Percentiles rank a stretch among this genome's conserved stretches.
Conservation (phyloP, 495 filamentous ascomycete species). For the Cercophora sp. region DNA sequence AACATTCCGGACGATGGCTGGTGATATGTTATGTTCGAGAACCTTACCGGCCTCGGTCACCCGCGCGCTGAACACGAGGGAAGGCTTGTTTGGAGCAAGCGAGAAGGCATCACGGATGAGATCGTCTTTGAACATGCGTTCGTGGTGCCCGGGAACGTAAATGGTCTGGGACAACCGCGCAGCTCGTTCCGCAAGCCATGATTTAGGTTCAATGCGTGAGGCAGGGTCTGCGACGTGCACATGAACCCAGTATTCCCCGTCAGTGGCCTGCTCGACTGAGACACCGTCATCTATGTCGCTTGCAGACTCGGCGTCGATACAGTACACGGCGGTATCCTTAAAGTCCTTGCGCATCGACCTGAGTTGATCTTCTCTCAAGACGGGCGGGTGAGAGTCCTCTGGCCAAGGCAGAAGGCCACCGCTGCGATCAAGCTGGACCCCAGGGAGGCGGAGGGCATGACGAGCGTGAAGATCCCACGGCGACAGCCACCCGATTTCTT, state of each 20-base stretch:
- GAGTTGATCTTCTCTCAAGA: conserved; percentile 13
- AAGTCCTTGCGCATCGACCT: conserved; percentile 62
- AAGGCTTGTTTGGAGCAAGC: conserved; percentile 60
- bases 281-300: conserved; percentile 87
- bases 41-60: conserved; percentile 61
- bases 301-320: conserved; percentile 70
- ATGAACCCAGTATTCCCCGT: conserved; percentile 74
- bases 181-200: conserved; percentile 60
- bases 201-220: conserved; percentile 63
- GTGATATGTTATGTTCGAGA: conserved; percentile 63
- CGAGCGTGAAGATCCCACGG: conserved; percentile 76
- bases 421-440: conserved; percentile 40
- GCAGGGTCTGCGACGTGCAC: conserved; percentile 92
- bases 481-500: conserved; percentile 77
- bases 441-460: conserved; percentile 57
- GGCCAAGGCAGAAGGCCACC: conserved; percentile 28
- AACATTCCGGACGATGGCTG: conserved; percentile 71
- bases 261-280: conserved; percentile 64
- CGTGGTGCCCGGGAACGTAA: conserved; percentile 71
- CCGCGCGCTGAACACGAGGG: conserved; percentile 77
- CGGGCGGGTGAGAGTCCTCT: conserved; percentile 25
- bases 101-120: conserved; percentile 63
- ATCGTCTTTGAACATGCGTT: conserved; percentile 66
- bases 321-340: conserved; percentile 68
- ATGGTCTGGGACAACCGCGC: conserved; percentile 57